Evolutionary conservation across 345 rosid species (phyloP), one percentile per base, ranked within the genome.

Genomic region (Euphorbia peplus): DNA sequence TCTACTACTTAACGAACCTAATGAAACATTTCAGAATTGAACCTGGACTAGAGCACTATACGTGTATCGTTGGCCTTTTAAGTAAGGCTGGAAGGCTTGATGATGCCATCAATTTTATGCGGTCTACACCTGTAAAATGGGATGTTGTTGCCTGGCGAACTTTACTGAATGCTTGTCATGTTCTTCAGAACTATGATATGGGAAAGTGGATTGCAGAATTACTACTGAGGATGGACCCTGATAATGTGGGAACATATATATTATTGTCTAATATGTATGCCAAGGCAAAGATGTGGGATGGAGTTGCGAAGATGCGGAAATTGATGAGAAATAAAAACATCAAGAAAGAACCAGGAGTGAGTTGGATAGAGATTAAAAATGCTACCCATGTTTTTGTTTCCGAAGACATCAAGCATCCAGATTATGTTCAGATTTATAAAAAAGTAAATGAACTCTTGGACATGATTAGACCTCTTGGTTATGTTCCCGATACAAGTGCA

Each of bases 331-430:
- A 80, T 1, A 84, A 79, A 63, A 75, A 76, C 12, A 78, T 90
- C 67, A 92, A 88, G 80, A 92, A 92, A 66, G 95, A 92, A 78
- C 95, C 95, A 54, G 96, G 98, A n/a, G 84, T 82, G 60, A 90
- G 95, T 80, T 92, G 95, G 95, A 84, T 84, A 68, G 85, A 87
- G 56, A 79, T 88, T 69, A 79, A 73, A 67, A 83, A 79, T 48
- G 42, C 51, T 24, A 84, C 85, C 32, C 88, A 85, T 70, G 75
- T 92, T 54, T 92, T 92, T 76, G 86, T 85, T 63, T 83, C 93
- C 0, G 91, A 86, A 39, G 90, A 85, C 29, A 69, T 42, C 75
- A 82, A 68, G 48, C 95, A 92, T 79, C 87, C 95, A 4, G 95
- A 90, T 59, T 76, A 78, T 65, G 29, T 3, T 68, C 70, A 78